phyloP scores from a whole-genome alignment of 2,329 filamentous ascomycete species.

The Beauveria sp. region DNA sequence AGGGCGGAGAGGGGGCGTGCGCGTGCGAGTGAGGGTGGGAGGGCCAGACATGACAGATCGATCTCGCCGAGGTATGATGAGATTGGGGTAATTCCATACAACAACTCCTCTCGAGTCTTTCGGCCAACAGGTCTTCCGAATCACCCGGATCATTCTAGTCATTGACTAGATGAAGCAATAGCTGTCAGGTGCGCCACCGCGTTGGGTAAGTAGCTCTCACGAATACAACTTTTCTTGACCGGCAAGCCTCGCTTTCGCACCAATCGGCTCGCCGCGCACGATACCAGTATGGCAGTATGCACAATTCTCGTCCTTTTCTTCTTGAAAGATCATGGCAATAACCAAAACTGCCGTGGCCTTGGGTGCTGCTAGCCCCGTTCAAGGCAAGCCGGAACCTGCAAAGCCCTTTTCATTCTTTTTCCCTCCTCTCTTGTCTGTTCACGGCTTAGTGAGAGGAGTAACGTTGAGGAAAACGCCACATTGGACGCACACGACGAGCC shows the following conservation, averaged over 20 bases:
- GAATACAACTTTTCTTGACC: too few relatives aligned
- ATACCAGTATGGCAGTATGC: too few relatives aligned
- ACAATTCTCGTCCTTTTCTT: too few relatives aligned
- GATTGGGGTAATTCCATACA: too few relatives aligned
- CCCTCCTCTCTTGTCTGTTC: not conserved
- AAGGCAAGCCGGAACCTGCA: not conserved
- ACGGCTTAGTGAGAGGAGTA: not conserved
- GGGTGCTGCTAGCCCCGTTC: not conserved
- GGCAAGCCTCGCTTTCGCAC: too few relatives aligned
- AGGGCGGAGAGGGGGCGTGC: not conserved
- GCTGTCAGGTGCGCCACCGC: too few relatives aligned
- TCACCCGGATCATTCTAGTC: too few relatives aligned
- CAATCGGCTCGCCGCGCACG: too few relatives aligned
- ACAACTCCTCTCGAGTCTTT: too few relatives aligned
- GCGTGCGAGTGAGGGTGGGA: not conserved
- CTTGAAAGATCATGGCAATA: not conserved
- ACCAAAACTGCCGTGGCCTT: not conserved
- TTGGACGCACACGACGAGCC: not conserved
- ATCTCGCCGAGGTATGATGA: not conserved
- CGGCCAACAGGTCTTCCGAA: too few relatives aligned
- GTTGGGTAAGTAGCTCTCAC: too few relatives aligned
- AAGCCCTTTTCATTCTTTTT: not conserved
- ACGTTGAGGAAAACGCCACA: not conserved
- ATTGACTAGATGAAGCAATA: too few relatives aligned
- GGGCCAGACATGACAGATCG: constrained; percentile 4